Base-by-base conservation (phyloP, 139 green algal genomes). In the Picocystis salinarum region DNA sequence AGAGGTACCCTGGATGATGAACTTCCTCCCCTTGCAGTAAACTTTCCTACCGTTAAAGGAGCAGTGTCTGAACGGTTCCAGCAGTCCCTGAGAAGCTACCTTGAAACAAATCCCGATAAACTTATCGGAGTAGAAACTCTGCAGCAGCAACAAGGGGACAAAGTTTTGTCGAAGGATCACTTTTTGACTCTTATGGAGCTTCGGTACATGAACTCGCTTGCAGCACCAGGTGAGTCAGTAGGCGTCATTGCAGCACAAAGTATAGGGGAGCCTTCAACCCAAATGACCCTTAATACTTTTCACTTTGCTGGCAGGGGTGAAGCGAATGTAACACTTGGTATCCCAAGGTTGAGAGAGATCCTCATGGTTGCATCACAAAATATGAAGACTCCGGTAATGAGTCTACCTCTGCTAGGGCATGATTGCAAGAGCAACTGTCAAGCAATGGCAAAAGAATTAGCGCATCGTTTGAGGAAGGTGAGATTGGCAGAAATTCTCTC, bases 261-360 rank as follows among this genome's bases (percentile, higher is more conserved):
- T 13, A 54, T 98, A 2, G 88, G 87, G 28, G 81, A 91, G 70
- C 76, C 83, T 2, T 82, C n/a, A n/a, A n/a, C 33, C 23, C 44
- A 47, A 34, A 60, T 42, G 46, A 46, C 46, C 20, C 46, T 53
- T 11, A 46, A 53, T 25, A 47, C 46, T 23, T 53, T 47, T 18
- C 46, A 53, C 6, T 57, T 62, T 28, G 63, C 70, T 29, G 83
- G 83, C 1, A 71, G 81, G 2, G 83, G 85, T 2, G 83, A 93
- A 62, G 86, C 86, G 9, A 96, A 96, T 53, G 86, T 96, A 53
- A 96, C 86, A 26, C 66, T 96, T 28, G 86, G 86, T 34, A 94
- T 96, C 37, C 85, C 85, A 1, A 79, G 85, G 6, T 63, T 96
- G 30, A 67, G 85, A 15, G 86, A 96, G 70, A 83, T 98, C 27